Evolutionary conservation across 2,329 filamentous ascomycete species (phyloP), one percentile per base, ranked within the genome.

Genomic region (Gliomastix tumulicola): DNA sequence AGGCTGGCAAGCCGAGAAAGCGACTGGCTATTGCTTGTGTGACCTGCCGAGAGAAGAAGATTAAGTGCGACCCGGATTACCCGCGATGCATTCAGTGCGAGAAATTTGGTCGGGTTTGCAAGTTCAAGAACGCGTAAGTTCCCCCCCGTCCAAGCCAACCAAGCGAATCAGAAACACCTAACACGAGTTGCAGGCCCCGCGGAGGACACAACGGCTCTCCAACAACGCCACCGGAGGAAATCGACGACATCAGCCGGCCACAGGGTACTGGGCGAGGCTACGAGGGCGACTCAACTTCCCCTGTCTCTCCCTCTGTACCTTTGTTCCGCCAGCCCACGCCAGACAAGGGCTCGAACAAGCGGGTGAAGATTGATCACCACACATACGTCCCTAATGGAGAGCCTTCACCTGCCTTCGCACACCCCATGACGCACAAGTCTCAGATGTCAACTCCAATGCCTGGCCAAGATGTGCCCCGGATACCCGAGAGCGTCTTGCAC

Each of bases 31-130:
- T 94, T 56, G 88, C 88, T n/a, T 96, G 89, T 54, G 73, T 94
- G 40, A 92, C 88, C 11, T 96, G 89, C 57, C 78, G 89, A 35
- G 88, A 95, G 63, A 96, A 95, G 77, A 96, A 95, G 70, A 94
- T 96, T 65, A 95, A 94, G 60, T 96, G 89, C 53, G 88, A 95
- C 46, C 89, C 88, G 2, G 88, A 89, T 49, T 83, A 79, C 45
- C 85, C 85, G 27, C 88, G 87, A 48, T 96, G 89, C 50, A 76
- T 89, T 37, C 88, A 95, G 61, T 96, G 89, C 57, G 84, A 92
- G 55, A 95, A 94, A 63, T 90, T 90, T 53, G 87, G 88, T 38
- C 76, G 87, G 33, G 70, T 83, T 15, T 95, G 89, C 74, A 82
- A 82, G 60, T 88, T 88, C 53, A 85, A 87, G 62, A 86, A 84